Conservation (phyloP, 352 stramenopile genomes). For the Plasmopara viticola region DNA sequence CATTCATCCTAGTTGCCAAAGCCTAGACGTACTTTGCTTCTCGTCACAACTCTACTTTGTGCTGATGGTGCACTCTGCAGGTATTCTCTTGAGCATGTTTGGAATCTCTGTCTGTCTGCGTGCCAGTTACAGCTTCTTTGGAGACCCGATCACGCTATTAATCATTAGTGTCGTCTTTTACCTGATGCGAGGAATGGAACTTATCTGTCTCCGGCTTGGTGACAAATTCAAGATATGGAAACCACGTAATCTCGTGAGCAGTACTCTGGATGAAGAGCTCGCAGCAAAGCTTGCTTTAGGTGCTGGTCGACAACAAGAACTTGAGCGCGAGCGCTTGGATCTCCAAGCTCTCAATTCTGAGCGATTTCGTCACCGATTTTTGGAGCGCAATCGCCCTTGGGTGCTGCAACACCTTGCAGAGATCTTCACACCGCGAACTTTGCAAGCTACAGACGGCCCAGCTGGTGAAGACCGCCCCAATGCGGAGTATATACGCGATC, state of each 20-base stretch:
- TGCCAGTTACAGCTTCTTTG: constrained; percentile 91
- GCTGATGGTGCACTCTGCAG: constrained; percentile 69
- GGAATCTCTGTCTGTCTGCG: constrained; percentile 91
- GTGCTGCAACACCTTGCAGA: constrained; percentile 95
- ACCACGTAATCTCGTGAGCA: constrained; percentile 82
- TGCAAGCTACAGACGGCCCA: constrained; percentile 46
- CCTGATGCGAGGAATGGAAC: constrained; percentile 64
- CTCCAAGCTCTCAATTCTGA: constrained; percentile 96
- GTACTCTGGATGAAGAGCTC: constrained; percentile 94
- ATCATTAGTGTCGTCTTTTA: constrained; percentile 83
- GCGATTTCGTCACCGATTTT: constrained; percentile 93
- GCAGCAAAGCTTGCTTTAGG: constrained; percentile 92
- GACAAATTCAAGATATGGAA: constrained; percentile 89
- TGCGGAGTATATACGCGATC: constrained; percentile 92
- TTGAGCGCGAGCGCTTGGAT: constrained; percentile 94
- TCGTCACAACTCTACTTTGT: constrained; percentile 93
- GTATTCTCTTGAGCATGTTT: constrained; percentile 90
- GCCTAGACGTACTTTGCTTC: constrained; percentile 93
- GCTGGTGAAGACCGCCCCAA: constrained; percentile 51
- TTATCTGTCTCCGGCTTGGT: constrained; percentile 54
- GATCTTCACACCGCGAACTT: constrained; percentile 90
- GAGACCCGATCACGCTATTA: constrained; percentile 86
- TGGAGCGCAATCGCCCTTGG: constrained; percentile 96
- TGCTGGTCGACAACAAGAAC: constrained; percentile 89
- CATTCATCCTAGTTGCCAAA: constrained; percentile 90